Evolutionary conservation across 768 basidiomycete species (phyloP).

Genomic region (Suillus discolor): DNA sequence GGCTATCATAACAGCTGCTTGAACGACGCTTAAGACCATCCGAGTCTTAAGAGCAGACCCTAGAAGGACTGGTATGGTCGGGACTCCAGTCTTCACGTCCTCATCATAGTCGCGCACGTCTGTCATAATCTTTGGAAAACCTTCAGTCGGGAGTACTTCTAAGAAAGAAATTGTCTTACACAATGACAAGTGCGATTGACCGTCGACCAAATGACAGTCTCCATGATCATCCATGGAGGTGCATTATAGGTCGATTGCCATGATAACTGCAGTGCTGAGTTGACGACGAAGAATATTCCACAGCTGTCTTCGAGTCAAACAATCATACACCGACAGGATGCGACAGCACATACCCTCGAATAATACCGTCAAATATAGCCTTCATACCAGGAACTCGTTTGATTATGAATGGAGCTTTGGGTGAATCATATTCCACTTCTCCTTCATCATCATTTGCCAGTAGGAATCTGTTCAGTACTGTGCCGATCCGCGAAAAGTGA

Average conservation of each 20-base stretch:
- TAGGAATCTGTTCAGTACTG: not conserved
- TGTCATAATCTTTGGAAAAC: not conserved
- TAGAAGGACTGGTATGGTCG: not conserved
- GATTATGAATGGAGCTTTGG: not conserved
- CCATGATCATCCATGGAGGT: not conserved
- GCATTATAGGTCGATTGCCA: not conserved
- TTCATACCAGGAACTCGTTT: conserved; percentile 1
- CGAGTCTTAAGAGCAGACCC: not conserved
- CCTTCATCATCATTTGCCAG: not conserved
- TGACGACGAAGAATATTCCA: not conserved
- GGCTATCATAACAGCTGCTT: not conserved
- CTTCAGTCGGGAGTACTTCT: not conserved
- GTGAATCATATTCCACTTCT: not conserved
- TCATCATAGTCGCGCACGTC: not conserved
- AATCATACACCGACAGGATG: not conserved
- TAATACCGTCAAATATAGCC: not conserved
- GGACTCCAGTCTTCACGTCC: not conserved
- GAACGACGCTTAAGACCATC: not conserved
- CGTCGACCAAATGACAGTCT: not conserved
- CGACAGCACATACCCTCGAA: not conserved
- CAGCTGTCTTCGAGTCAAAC: not conserved
- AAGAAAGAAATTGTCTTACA: not conserved
- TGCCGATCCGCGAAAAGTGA: not conserved
- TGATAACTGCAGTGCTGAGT: not conserved
- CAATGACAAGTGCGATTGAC: not conserved